A percentile compares a stretch with the other conserved stretches of the same genome.
phyloP scores from a whole-genome alignment of 129 eudicot species.

The Saussurea involucrata region DNA sequence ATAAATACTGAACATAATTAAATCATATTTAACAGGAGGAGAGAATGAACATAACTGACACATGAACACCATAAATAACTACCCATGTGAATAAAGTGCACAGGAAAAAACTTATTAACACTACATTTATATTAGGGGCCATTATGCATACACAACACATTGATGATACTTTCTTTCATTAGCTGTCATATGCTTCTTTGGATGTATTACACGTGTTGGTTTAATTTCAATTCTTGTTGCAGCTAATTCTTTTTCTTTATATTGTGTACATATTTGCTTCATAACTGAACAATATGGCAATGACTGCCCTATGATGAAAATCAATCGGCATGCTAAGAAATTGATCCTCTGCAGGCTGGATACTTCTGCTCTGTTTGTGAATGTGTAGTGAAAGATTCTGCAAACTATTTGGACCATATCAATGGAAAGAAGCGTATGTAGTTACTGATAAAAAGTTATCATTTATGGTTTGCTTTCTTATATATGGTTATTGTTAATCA shows the following conservation, averaged over 20 bases:
- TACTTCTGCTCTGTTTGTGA: slow-evolving; percentile 97
- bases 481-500: slow-evolving; percentile 1
- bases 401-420: slow-evolving; percentile 95
- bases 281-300: neutral
- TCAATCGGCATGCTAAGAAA: neutral
- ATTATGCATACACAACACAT: neutral
- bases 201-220: neutral
- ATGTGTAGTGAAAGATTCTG: slow-evolving; percentile 99
- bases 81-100: neutral
- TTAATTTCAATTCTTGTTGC: neutral
- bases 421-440: slow-evolving; percentile 98
- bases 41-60: neutral
- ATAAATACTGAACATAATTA: neutral
- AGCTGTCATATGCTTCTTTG: neutral
- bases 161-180: neutral
- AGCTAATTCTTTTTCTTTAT: neutral
- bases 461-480: neutral
- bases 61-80: neutral
- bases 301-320: slow-evolving; percentile 4
- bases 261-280: neutral
- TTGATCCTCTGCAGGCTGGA: slow-evolving; percentile 82
- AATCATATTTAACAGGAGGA: neutral
- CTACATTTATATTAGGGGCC: neutral
- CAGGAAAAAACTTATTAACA: neutral
- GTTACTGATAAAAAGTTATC: neutral